Evolutionary conservation across 768 basidiomycete species (phyloP).

Genomic region (Panellus pusillus): DNA sequence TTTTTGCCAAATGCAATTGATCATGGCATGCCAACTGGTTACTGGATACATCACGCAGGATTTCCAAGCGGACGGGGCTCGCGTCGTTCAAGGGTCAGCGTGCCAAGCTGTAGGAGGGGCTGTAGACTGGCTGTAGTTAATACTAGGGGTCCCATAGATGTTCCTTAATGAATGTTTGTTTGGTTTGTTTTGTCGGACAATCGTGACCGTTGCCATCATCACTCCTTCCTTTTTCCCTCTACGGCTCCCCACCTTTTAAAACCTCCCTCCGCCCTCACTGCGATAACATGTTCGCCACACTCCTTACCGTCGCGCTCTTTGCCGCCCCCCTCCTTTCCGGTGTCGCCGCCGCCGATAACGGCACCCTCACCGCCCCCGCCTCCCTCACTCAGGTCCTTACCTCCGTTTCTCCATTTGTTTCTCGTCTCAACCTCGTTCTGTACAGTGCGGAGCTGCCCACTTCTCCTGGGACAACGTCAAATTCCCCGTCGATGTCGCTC

Average conservation of each 20-base stretch:
- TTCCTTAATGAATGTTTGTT: not conserved
- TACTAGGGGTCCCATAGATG: not conserved
- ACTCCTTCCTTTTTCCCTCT: conserved; percentile 6
- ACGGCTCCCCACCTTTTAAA: conserved; percentile 3
- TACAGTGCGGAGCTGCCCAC: conserved; percentile 51
- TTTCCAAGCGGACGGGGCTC: conserved; percentile 66
- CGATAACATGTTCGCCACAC: conserved; percentile 71
- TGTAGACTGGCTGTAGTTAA: not conserved
- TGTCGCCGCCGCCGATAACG: conserved; percentile 53
- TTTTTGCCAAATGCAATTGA: conserved; percentile 7
- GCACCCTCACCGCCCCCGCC: conserved; percentile 55
- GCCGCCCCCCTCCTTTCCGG: conserved; percentile 50
- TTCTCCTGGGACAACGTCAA: conserved; percentile 52
- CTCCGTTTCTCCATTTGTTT: not conserved
- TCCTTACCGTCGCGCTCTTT: conserved; percentile 75
- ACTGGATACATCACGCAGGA: conserved; percentile 37
- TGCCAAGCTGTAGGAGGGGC: conserved; percentile 39
- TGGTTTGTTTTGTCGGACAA: not conserved
- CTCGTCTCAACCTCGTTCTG: not conserved
- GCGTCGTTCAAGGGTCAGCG: conserved; percentile 59
- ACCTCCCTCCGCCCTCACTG: conserved; percentile 27
- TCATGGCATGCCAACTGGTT: conserved; percentile 39
- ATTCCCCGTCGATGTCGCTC: conserved; percentile 58
- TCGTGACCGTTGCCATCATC: not conserved
- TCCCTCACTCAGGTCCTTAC: conserved; percentile 50